A percentile compares a stretch with the other conserved stretches of the same genome.
These are phyloP conservation scores for Aphanomyces invadans DNA, from an alignment of 352 stramenopile genomes.

Conservation along the genomic window DNA sequence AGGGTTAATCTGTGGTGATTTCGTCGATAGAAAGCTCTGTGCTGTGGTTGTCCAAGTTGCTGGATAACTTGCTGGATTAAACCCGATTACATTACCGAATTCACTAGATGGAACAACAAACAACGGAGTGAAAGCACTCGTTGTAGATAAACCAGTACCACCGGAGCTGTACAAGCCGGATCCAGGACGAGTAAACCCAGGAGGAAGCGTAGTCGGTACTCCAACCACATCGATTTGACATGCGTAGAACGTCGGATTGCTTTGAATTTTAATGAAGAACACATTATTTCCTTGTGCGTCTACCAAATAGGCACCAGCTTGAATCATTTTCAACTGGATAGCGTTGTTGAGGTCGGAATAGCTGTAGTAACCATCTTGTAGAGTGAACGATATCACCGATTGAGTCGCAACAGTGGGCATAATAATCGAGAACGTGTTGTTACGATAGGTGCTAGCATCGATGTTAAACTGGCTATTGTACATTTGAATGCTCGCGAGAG, in stretches of 20 bases:
- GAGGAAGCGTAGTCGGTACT: constrained; percentile 20
- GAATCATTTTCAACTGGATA: constrained; percentile 25
- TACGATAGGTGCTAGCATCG: constrained; percentile 22
- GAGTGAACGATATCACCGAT: constrained; percentile 23
- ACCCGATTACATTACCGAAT: neutral
- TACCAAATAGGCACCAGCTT: constrained; percentile 28
- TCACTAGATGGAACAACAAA: neutral
- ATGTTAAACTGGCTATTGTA: constrained; percentile 30
- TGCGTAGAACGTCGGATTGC: constrained; percentile 27
- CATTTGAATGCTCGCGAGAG: constrained; percentile 25
- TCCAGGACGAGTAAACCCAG: constrained; percentile 24
- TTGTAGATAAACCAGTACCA: constrained; percentile 28
- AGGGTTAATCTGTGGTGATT: neutral
- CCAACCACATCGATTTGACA: constrained; percentile 23
- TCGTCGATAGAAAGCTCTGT: neutral
- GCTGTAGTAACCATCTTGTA: constrained; percentile 26
- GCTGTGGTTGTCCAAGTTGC: neutral
- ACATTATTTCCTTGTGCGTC: constrained; percentile 24
- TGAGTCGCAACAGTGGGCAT: constrained; percentile 25
- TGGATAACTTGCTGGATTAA: neutral
- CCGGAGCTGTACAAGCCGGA: constrained; percentile 26
- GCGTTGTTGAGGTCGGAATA: constrained; percentile 27
- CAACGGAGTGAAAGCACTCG: neutral
- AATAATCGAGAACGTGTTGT: constrained; percentile 26
- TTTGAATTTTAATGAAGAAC: constrained; percentile 25